Percentiles rank a stretch among this genome's conserved stretches.
These are phyloP conservation scores for Leccinum variabile DNA, from an alignment of 1,284 basidiomycete genomes.

Conservation along the genomic window DNA sequence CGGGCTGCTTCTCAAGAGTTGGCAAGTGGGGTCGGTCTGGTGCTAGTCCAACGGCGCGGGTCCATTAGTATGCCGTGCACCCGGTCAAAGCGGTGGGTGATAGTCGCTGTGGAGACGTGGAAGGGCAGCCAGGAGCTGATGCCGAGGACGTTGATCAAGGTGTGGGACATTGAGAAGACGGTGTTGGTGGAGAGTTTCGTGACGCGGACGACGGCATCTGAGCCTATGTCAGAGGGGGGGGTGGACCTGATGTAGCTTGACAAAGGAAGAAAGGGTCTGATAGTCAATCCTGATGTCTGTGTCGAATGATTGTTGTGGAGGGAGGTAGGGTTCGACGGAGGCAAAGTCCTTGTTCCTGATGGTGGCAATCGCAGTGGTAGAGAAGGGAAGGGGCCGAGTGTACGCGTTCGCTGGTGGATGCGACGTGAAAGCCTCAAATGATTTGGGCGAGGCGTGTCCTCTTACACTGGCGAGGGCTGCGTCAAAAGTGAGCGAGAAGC, in stretches of 20 bases:
- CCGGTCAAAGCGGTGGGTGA: constrained; percentile 85
- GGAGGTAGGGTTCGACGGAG: constrained; percentile 70
- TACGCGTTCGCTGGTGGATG: constrained; percentile 74
- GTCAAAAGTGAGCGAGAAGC: no score
- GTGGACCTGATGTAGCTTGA: constrained; percentile 63
- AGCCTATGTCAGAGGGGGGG: constrained; percentile 45
- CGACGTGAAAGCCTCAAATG: constrained; percentile 90
- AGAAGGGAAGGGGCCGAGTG: constrained; percentile 41
- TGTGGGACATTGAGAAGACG: constrained; percentile 79
- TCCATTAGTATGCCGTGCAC: constrained; percentile 77
- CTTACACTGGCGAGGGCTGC: constrained; percentile 55
- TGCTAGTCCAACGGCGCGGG: constrained; percentile 51
- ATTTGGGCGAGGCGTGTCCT: constrained; percentile 83
- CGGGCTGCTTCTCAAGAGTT: constrained; percentile 84
- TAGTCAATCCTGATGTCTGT: constrained; percentile 59
- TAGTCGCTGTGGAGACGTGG: constrained; percentile 72
- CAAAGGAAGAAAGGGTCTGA: constrained; percentile 37
- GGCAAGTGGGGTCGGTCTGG: constrained; percentile 69
- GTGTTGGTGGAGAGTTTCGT: constrained; percentile 67
- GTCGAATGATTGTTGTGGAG: constrained; percentile 45
- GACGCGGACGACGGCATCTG: constrained; percentile 46
- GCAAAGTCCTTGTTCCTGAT: constrained; percentile 61
- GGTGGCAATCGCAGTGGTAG: constrained; percentile 28
- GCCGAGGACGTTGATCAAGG: constrained; percentile 60
- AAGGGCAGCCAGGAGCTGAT: constrained; percentile 42